A percentile compares a stretch with the other conserved stretches of the same genome.
Conservation (phyloP, 2,329 filamentous ascomycete genomes). For the Aspergillus hiratsukae region DNA sequence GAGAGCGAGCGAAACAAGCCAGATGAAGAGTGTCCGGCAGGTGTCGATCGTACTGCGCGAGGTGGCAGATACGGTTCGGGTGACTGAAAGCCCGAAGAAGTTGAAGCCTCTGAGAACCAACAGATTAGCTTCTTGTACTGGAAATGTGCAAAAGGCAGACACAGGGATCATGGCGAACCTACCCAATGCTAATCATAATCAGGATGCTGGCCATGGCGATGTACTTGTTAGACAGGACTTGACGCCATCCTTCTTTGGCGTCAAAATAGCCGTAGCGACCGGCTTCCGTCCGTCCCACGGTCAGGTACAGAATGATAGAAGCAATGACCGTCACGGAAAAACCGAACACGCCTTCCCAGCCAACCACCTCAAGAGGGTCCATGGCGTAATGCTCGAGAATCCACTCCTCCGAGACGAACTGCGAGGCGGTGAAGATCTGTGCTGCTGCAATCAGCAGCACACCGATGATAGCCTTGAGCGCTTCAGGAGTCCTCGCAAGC, state of each 20-base stretch:
- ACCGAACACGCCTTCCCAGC: constrained; percentile 94
- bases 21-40: constrained; percentile 91
- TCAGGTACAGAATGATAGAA: constrained; percentile 75
- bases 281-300: constrained; percentile 67
- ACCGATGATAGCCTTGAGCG: constrained; percentile 70
- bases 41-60: constrained; percentile 96
- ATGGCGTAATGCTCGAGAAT: constrained; percentile 75
- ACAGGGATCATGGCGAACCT: constrained; percentile 19
- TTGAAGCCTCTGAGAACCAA: constrained; percentile 73
- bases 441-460: constrained; percentile 88
- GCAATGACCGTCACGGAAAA: constrained; percentile 71
- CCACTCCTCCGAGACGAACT: constrained; percentile 94
- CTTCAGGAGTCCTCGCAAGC: constrained; percentile 48
- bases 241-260: constrained; percentile 74
- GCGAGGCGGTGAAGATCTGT: constrained; percentile 93
- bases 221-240: constrained; percentile 67
- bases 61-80: constrained; percentile 81
- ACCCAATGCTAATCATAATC: constrained; percentile 98
- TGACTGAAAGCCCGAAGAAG: constrained; percentile 95
- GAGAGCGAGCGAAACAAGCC: constrained; percentile 86
- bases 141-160: constrained; percentile 2
- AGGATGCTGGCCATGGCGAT: constrained; percentile 75
- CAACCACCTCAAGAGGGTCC: constrained; percentile 85
- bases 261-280: constrained; percentile 86
- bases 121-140: not conserved